Percentiles rank a stretch among this genome's conserved stretches.
Conservation (phyloP, 441 rosid species). For the Biscutella laevigata region DNA sequence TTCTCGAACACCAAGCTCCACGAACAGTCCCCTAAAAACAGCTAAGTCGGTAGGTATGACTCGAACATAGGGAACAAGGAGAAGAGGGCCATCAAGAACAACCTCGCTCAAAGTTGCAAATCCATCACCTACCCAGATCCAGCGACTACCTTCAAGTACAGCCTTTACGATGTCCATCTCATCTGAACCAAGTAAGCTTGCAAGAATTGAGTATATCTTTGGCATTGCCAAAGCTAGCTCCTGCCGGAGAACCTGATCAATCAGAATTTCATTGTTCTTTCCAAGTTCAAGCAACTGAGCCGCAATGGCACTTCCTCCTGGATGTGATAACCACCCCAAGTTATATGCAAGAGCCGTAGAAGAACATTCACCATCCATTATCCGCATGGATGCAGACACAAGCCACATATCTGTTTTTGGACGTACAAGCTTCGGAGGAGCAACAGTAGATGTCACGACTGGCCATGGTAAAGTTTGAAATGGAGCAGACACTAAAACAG, state of each 20-base stretch:
- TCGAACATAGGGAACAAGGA: slow-evolving; percentile 90
- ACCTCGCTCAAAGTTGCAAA: slow-evolving; percentile 90
- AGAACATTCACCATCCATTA: slow-evolving; percentile 93
- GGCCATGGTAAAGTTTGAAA: slow-evolving; percentile 90
- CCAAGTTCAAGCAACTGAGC: slow-evolving; percentile 99
- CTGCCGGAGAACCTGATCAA: slow-evolving; percentile 70
- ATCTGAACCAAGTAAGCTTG: slow-evolving; percentile 73
- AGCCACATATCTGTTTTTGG: slow-evolving; percentile 82
- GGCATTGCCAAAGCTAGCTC: slow-evolving; percentile 95
- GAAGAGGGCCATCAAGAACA: slow-evolving; percentile 95
- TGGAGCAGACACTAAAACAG: slow-evolving; percentile 85
- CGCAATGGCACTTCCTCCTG: slow-evolving; percentile 94
- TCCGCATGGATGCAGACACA: slow-evolving; percentile 96
- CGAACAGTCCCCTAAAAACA: slow-evolving; percentile 74
- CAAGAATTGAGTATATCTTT: slow-evolving; percentile 69
- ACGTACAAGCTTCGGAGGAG: slow-evolving; percentile 97
- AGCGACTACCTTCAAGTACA: slow-evolving; percentile 96
- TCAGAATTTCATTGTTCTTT: slow-evolving; percentile 79
- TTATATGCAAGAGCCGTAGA: slow-evolving; percentile 84
- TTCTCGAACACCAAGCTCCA: slow-evolving; percentile 87
- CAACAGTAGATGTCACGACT: slow-evolving; percentile 68
- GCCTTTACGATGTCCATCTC: slow-evolving; percentile 98
- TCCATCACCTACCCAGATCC: slow-evolving; percentile 99
- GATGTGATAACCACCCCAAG: slow-evolving; percentile 92
- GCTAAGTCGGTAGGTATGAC: slow-evolving; percentile 90